Percentiles rank a stretch among this genome's conserved stretches.
phyloP scores from a whole-genome alignment of 1,284 basidiomycete genomes.

The Apiotrichum mycotoxinovorans region DNA sequence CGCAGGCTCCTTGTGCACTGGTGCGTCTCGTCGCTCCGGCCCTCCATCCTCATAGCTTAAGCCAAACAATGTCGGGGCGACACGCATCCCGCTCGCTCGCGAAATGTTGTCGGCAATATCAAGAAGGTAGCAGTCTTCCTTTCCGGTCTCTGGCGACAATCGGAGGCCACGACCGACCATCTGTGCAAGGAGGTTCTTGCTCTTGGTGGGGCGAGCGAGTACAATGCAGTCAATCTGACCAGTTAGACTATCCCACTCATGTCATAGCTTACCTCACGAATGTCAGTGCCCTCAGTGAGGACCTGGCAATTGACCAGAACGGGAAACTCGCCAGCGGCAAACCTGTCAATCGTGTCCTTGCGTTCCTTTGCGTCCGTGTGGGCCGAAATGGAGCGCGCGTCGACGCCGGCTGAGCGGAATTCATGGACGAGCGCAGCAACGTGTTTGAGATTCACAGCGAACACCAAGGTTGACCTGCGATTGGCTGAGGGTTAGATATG shows the following conservation, averaged over 20 bases:
- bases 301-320: slow-evolving; percentile 92
- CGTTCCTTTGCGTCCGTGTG: slow-evolving; percentile 67
- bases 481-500: slow-evolving; percentile 47
- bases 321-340: slow-evolving; percentile 70
- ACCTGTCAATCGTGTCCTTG: slow-evolving; percentile 63
- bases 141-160: slow-evolving; percentile 73
- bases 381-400: slow-evolving; percentile 77
- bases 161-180: slow-evolving; percentile 88
- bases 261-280: slow-evolving; percentile 60
- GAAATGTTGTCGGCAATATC: slow-evolving; percentile 81
- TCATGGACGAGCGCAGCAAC: slow-evolving; percentile 69
- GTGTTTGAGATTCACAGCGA: slow-evolving; percentile 83
- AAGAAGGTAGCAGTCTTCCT: slow-evolving; percentile 80
- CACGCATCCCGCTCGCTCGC: slow-evolving; percentile 69
- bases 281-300: slow-evolving; percentile 85
- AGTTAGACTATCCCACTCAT: neutral
- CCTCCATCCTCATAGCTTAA: slow-evolving; percentile 68
- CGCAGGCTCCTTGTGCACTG: neutral
- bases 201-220: slow-evolving; percentile 80
- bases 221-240: slow-evolving; percentile 78
- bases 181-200: slow-evolving; percentile 83
- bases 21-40: neutral
- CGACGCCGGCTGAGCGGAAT: slow-evolving; percentile 74
- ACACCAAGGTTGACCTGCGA: slow-evolving; percentile 82
- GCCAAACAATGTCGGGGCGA: slow-evolving; percentile 81